phyloP scores from a whole-genome alignment of 371 early-diverging fungal genomes.

The Entomophthora muscae region DNA sequence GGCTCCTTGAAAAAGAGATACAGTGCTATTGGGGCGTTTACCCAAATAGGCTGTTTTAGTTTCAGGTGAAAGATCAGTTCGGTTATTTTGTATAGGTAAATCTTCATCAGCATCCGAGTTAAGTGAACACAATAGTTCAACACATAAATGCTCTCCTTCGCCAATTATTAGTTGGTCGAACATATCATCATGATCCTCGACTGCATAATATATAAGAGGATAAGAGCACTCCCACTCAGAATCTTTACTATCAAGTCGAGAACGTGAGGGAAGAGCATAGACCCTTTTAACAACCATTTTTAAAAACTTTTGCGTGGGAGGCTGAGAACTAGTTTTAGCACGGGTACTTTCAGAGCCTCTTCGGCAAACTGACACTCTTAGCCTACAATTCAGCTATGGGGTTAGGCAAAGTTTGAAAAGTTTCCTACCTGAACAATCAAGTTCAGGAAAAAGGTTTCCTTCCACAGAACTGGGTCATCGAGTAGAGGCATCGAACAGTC shows the following conservation, averaged over 20 bases:
- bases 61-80: constrained; percentile 6
- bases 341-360: constrained; percentile 1
- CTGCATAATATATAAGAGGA: constrained; percentile 64
- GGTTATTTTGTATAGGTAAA: constrained; percentile 7
- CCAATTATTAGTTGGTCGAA: constrained; percentile 52
- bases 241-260: constrained; percentile 62
- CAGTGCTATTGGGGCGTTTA: constrained; percentile 18
- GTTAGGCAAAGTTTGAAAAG: not conserved
- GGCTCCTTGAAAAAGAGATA: constrained; percentile 65
- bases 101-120: constrained; percentile 14
- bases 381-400: constrained; percentile 43
- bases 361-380: constrained; percentile 58
- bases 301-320: constrained; percentile 27
- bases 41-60: constrained; percentile 1
- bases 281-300: constrained; percentile 51
- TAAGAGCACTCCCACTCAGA: constrained; percentile 54
- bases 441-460: constrained; percentile 66
- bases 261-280: constrained; percentile 62
- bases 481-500: constrained; percentile 26
- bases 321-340: constrained; percentile 11
- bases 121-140: constrained; percentile 43
- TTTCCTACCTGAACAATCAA: constrained; percentile 49
- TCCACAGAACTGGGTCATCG: constrained; percentile 53
- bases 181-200: constrained; percentile 66
- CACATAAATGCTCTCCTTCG: constrained; percentile 60